Evolutionary conservation across 2,329 filamentous ascomycete species (phyloP).

Genomic region (Arthroderma sp.): DNA sequence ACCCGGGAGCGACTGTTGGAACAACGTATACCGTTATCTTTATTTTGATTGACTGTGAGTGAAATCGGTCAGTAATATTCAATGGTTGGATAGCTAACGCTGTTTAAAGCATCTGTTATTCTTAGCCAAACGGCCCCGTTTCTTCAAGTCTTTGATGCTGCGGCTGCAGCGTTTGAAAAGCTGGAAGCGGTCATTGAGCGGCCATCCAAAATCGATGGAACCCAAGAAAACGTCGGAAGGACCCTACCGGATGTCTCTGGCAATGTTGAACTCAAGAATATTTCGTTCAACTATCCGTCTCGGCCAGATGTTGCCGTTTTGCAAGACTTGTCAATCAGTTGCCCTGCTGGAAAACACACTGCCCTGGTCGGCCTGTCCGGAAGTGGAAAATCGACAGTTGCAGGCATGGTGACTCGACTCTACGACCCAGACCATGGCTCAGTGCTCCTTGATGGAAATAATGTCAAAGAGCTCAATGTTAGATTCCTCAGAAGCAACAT

Average conservation of each 20-base stretch:
- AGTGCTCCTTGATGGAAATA: slow-evolving; percentile 63
- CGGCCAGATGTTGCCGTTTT: slow-evolving; percentile 19
- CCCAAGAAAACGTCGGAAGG: slow-evolving; percentile 14
- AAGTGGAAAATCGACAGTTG: slow-evolving; percentile 36
- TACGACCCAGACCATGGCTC: slow-evolving; percentile 65
- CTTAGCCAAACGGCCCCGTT: slow-evolving; percentile 35
- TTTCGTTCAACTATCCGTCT: slow-evolving; percentile 36
- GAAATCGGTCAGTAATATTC: neutral
- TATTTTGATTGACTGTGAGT: slow-evolving; percentile 38
- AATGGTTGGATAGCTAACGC: neutral
- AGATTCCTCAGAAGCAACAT: slow-evolving; percentile 67
- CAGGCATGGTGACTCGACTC: slow-evolving; percentile 37
- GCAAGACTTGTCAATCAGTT: slow-evolving; percentile 40
- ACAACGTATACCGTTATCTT: slow-evolving; percentile 44
- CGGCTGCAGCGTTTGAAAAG: slow-evolving; percentile 43
- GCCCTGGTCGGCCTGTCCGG: slow-evolving; percentile 53
- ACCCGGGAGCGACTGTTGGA: slow-evolving; percentile 31
- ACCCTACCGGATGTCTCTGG: slow-evolving; percentile 16
- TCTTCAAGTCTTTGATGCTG: slow-evolving; percentile 38
- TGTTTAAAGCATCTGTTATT: slow-evolving; percentile 29
- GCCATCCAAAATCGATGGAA: slow-evolving; percentile 33
- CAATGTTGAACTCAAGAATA: slow-evolving; percentile 22
- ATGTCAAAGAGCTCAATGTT: slow-evolving; percentile 62
- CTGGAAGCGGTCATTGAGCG: slow-evolving; percentile 46
- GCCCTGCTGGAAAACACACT: slow-evolving; percentile 70